Conservation (phyloP, 2,329 filamentous ascomycete species). For the Cercospora sp. region DNA sequence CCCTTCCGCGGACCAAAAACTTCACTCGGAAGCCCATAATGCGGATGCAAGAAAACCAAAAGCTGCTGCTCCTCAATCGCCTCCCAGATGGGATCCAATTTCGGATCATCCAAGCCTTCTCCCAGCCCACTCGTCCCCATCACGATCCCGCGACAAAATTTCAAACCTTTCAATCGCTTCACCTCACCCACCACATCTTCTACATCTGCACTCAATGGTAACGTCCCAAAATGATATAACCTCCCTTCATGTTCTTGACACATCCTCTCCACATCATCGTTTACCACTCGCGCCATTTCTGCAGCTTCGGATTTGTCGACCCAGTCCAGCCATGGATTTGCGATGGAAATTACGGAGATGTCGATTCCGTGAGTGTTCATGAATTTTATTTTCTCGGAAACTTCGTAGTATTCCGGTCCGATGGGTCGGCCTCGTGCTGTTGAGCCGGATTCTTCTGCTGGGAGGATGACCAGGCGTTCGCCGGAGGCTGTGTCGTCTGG, state of each 20-base stretch:
- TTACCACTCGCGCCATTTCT: constrained; percentile 66
- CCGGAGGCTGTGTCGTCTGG: constrained; percentile 50
- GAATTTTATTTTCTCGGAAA: constrained; percentile 77
- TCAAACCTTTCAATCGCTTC: constrained; percentile 59
- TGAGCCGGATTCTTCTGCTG: constrained; percentile 35
- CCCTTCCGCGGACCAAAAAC: constrained; percentile 76
- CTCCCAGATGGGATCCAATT: constrained; percentile 69
- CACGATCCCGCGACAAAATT: constrained; percentile 79
- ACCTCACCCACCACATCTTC: constrained; percentile 66
- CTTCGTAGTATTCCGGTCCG: constrained; percentile 78
- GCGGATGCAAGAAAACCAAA: constrained; percentile 82
- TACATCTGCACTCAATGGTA: constrained; percentile 70
- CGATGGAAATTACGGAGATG: constrained; percentile 81
- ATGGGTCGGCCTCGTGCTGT: constrained; percentile 73
- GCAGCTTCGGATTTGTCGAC: constrained; percentile 62
- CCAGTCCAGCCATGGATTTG: constrained; percentile 94
- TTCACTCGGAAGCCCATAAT: constrained; percentile 79
- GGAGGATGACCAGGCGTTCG: constrained; percentile 56
- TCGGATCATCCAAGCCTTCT: constrained; percentile 74
- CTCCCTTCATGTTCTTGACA: constrained; percentile 66
- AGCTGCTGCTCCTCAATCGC: constrained; percentile 65
- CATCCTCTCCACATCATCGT: constrained; percentile 72
- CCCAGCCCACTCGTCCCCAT: constrained; percentile 83
- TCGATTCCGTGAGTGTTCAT: constrained; percentile 84
- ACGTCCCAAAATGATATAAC: constrained; percentile 78